A percentile compares a stretch with the other conserved stretches of the same genome.
Conservation (phyloP, 768 basidiomycete genomes). For the Amanita exitialis region DNA sequence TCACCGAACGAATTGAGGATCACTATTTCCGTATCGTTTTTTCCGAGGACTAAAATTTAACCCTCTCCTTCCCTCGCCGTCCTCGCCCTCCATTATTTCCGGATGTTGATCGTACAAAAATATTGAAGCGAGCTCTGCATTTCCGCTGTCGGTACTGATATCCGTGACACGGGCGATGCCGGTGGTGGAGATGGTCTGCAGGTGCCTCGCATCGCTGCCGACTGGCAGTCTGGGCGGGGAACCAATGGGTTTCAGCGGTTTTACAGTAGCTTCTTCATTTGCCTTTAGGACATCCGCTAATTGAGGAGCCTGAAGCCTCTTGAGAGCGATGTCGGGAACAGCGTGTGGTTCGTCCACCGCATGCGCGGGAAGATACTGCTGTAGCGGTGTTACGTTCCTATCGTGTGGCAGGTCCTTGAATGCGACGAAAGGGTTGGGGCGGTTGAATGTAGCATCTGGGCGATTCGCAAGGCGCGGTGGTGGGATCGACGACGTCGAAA, state of each 20-base stretch:
- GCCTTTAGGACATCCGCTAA: background rate
- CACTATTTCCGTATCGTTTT: constrained; percentile 19
- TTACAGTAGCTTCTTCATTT: background rate
- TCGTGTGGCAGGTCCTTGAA: background rate
- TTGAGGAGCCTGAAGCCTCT: background rate
- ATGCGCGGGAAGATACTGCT: background rate
- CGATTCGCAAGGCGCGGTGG: background rate
- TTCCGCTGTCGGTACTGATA: constrained; percentile 31
- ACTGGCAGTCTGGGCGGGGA: background rate
- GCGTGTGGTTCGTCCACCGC: background rate
- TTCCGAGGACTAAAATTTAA: constrained; percentile 47
- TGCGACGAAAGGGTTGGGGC: background rate
- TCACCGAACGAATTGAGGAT: constrained; percentile 37
- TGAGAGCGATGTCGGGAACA: background rate
- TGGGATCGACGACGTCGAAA: background rate
- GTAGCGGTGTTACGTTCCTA: background rate
- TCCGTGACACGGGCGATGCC: constrained; percentile 41
- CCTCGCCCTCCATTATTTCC: constrained; percentile 18
- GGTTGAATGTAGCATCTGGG: background rate
- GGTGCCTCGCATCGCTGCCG: constrained; percentile 12
- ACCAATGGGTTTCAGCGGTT: background rate
- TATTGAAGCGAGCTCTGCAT: constrained; percentile 37
- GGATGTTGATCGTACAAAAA: constrained; percentile 36
- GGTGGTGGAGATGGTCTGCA: constrained; percentile 41
- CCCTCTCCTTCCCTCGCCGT: constrained; percentile 29